Percentiles rank a stretch among this genome's conserved stretches.
These are phyloP conservation scores for Trichosporon coremiiforme DNA, from an alignment of 1,284 basidiomycete species.

Conservation along the genomic window DNA sequence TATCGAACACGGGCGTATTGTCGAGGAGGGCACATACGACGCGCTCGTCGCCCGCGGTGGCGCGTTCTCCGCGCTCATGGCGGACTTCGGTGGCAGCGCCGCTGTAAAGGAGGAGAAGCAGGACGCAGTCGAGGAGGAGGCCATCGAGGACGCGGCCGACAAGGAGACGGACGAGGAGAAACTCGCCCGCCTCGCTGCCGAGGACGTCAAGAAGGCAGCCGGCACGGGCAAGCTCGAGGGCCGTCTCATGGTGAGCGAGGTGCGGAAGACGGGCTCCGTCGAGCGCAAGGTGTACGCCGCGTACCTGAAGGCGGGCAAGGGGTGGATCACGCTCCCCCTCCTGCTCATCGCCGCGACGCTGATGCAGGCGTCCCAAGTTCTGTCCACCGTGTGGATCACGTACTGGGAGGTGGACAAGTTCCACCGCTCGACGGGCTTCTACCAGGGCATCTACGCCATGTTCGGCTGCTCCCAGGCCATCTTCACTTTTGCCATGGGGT, in stretches of 20 bases:
- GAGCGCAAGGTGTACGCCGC: constrained; percentile 67
- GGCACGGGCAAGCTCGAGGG: constrained; percentile 65
- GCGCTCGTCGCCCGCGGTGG: constrained; percentile 63
- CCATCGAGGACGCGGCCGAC: constrained; percentile 38
- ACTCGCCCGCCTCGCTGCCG: constrained; percentile 34
- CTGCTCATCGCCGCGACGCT: constrained; percentile 63
- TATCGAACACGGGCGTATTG: constrained; percentile 63
- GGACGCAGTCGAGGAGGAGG: constrained; percentile 53
- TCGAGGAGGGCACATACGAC: constrained; percentile 67
- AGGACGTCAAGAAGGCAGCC: constrained; percentile 58
- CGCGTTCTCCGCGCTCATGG: constrained; percentile 64
- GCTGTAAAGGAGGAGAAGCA: constrained; percentile 59
- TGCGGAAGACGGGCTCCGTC: constrained; percentile 67
- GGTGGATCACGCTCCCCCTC: constrained; percentile 63
- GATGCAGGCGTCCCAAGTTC: constrained; percentile 54
- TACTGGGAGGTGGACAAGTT: constrained; percentile 68
- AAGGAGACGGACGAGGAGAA: constrained; percentile 24
- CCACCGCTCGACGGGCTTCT: constrained; percentile 59
- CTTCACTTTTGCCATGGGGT: constrained; percentile 67
- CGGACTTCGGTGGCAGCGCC: constrained; percentile 64
- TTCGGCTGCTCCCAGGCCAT: constrained; percentile 62
- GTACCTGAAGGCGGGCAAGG: constrained; percentile 69
- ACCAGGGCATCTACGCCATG: constrained; percentile 71
- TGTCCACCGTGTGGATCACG: constrained; percentile 60
- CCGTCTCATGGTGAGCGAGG: constrained; percentile 52